Conservation (phyloP, 306 rosid species). For the Nissolia schottii region DNA sequence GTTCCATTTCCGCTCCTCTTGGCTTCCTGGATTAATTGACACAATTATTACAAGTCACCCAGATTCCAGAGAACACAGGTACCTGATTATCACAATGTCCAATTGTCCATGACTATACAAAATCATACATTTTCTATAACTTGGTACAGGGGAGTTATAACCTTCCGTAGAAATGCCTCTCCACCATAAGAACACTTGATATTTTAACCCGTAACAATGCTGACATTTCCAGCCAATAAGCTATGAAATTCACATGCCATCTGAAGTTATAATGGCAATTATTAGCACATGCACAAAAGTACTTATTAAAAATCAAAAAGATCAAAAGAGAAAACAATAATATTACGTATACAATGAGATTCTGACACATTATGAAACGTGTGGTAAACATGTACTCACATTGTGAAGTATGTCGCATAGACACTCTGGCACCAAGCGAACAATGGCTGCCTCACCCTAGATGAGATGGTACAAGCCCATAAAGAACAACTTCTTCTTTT, state of each 20-base stretch:
- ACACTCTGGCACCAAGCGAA: conserved; percentile 96
- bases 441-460: too few relatives aligned
- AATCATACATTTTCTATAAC: conserved; percentile 68
- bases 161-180: conserved; percentile 86
- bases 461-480: conserved; percentile 93
- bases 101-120: conserved; percentile 11
- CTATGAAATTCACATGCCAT: too few relatives aligned
- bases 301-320: not conserved
- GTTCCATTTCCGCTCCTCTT: conserved; percentile 62
- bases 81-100: conserved; percentile 9
- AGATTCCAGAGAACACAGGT: conserved; percentile 14
- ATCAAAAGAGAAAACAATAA: not conserved
- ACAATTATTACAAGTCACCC: conserved; percentile 2
- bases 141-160: conserved; percentile 72
- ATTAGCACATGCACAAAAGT: too few relatives aligned
- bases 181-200: conserved; percentile 98
- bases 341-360: conserved; percentile 5
- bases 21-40: conserved; percentile 57
- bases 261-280: too few relatives aligned
- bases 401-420: conserved; percentile 88
- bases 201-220: conserved; percentile 97
- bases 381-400: conserved; percentile 41
- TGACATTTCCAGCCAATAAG: too few relatives aligned
- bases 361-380: not conserved
- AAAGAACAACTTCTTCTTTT: conserved; percentile 76